phyloP scores from a whole-genome alignment of 768 basidiomycete genomes.

The Pleurotus tuoliensis region DNA sequence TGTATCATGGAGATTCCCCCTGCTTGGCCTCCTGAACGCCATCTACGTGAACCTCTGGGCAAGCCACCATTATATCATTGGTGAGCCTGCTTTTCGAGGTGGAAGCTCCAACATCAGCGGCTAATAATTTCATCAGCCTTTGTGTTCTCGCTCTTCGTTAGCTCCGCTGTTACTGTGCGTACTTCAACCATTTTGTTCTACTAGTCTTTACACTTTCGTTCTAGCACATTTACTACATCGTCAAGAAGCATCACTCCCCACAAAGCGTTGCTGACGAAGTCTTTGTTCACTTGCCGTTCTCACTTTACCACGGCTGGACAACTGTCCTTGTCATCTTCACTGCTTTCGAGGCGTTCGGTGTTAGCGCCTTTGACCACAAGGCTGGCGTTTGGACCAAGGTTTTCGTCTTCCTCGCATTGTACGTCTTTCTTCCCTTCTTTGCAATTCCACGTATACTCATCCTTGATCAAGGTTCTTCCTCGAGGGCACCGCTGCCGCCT shows the following conservation, averaged over 20 bases:
- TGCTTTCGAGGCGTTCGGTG: constrained; percentile 87
- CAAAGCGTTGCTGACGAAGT: constrained; percentile 71
- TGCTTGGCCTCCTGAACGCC: constrained; percentile 83
- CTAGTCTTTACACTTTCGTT: constrained; percentile 31
- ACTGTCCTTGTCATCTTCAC: constrained; percentile 80
- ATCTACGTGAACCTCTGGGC: constrained; percentile 89
- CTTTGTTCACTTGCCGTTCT: constrained; percentile 94
- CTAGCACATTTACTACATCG: constrained; percentile 89
- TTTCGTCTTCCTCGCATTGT: constrained; percentile 91
- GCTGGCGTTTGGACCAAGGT: constrained; percentile 92
- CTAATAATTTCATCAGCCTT: constrained; percentile 53
- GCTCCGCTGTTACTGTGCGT: constrained; percentile 56
- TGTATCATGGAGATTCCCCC: constrained; percentile 87
- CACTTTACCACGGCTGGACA: constrained; percentile 91
- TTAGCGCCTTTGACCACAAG: constrained; percentile 55
- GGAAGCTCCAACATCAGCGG: constrained; percentile 3
- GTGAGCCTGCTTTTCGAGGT: constrained; percentile 26
- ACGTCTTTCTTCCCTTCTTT: constrained; percentile 23
- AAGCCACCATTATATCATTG: constrained; percentile 64
- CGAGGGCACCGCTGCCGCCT: constrained; percentile 87
- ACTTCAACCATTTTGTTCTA: constrained; percentile 13
- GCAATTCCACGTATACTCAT: not conserved
- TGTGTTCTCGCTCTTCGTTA: constrained; percentile 83
- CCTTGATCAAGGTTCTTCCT: constrained; percentile 69
- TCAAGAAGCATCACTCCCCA: constrained; percentile 80